phyloP scores from a whole-genome alignment of 2,329 filamentous ascomycete species.

The Eutypella sp. region DNA sequence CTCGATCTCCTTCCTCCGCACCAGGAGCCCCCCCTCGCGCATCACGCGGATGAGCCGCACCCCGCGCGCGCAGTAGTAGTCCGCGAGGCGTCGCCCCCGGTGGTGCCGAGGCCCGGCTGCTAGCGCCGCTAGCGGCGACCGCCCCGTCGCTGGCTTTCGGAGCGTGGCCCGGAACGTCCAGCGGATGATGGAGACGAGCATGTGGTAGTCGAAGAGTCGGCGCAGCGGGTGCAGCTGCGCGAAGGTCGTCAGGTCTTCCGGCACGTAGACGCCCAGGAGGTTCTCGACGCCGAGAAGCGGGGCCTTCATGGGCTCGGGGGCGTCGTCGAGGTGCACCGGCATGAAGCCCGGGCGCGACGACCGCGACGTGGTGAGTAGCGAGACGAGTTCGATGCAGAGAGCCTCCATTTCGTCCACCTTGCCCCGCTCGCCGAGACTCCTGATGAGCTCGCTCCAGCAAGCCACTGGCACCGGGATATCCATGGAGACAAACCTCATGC shows the following conservation, averaged over 20 bases:
- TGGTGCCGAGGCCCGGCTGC: constrained; percentile 2
- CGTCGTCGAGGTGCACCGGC: constrained; percentile 39
- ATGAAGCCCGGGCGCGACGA: constrained; percentile 30
- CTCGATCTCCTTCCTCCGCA: constrained; percentile 18
- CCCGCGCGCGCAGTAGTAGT: constrained; percentile 26
- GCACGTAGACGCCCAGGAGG: constrained; percentile 31
- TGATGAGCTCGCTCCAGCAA: constrained; percentile 40
- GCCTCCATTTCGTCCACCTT: constrained; percentile 41
- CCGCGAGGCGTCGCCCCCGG: constrained; percentile 3
- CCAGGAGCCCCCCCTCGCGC: constrained; percentile 24
- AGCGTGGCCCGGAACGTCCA: constrained; percentile 40
- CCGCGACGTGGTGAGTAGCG: constrained; percentile 28
- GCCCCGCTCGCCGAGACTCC: constrained; percentile 37
- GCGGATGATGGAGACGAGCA: constrained; percentile 38
- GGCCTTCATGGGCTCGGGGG: constrained; percentile 28
- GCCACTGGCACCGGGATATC: constrained; percentile 35
- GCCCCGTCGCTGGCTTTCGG: constrained; percentile 10
- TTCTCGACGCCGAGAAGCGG: constrained; percentile 28
- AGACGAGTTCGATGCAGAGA: constrained; percentile 37
- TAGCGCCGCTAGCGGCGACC: constrained; percentile 1
- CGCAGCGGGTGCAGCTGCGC: constrained; percentile 42
- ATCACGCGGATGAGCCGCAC: constrained; percentile 30
- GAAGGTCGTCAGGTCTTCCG: constrained; percentile 36
- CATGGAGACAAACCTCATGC: constrained; percentile 32
- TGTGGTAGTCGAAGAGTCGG: constrained; percentile 36